Base-by-base conservation (phyloP, 768 basidiomycete species). In the Termitomyces sp. region DNA sequence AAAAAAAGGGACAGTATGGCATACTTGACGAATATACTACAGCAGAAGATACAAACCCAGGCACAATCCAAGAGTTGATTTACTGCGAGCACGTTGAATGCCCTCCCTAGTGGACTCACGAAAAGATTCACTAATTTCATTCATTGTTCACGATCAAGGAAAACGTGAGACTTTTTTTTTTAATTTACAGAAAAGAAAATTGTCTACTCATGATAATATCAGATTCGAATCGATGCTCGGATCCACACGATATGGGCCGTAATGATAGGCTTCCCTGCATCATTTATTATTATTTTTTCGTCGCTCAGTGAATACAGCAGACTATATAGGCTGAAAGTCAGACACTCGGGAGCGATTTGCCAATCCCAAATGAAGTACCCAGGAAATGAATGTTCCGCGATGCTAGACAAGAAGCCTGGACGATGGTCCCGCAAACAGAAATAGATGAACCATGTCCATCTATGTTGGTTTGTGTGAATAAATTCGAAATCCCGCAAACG, bases 1-100 rank as follows among this genome's bases (percentile, higher is more conserved):
- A 89, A 87, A 75, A 98, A 97, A 74, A 85, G 92, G 71, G 93
- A 96, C 41, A 94, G 94, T 70, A 78, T 91, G 75, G 86, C 81
- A 66, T 85, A 82, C 64, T 69, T 96, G 51, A 68, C 89, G 28
- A 81, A 79, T 62, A 76, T 93, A 38, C 80, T 95, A 72, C 91
- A 95, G 70, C 66, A 74, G 44, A 83, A 81, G 66, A 68, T 82
- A 45, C 74, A 75, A 54, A 66, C 70, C 23, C 72, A 75, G 59
- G 50, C 64, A 17, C 62, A 65, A 56, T 43, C 64, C 35, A 62
- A 62, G 44, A 58, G 57, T 40, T 63, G 56, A 61, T n/a, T 26
- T 40, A 7, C 30, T 40, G 37, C 17, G 38, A 50, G 19, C 26
- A 37, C 38, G 26, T n/a, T 51, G 38, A 51, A 51, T 41, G 50